phyloP scores from a whole-genome alignment of 106 monocot species.

The Allium cepa region DNA sequence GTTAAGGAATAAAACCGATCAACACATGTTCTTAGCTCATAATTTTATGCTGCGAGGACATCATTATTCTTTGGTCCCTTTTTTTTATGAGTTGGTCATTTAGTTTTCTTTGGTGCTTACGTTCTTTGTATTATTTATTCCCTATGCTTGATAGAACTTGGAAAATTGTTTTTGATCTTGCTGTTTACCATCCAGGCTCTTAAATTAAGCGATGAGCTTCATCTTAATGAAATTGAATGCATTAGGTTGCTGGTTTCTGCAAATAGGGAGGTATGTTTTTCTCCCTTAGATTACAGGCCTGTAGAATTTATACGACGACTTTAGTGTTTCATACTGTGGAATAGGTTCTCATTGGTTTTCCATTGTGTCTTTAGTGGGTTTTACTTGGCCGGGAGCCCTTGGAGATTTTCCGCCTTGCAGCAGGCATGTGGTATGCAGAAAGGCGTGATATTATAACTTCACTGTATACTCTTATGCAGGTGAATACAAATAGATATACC shows the following conservation, averaged over 20 bases:
- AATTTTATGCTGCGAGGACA: too few relatives aligned
- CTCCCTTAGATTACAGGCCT: background rate
- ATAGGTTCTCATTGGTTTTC: too few relatives aligned
- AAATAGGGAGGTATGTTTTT: constrained; percentile 73
- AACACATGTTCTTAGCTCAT: too few relatives aligned
- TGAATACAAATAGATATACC: constrained; percentile 11
- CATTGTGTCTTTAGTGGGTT: constrained; percentile 47
- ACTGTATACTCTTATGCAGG: constrained; percentile 78
- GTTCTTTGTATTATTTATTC: too few relatives aligned
- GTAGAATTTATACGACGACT: too few relatives aligned
- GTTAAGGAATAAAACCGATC: too few relatives aligned
- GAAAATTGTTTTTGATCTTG: background rate
- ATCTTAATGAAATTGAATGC: constrained; percentile 95
- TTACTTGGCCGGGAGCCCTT: constrained; percentile 75
- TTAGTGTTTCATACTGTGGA: too few relatives aligned
- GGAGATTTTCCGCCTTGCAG: constrained; percentile 85
- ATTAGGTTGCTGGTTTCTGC: constrained; percentile 65
- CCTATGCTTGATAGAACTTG: background rate
- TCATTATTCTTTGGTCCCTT: too few relatives aligned
- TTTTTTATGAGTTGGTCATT: too few relatives aligned
- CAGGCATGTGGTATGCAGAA: constrained; percentile 92
- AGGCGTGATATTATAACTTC: constrained; percentile 83
- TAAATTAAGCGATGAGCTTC: constrained; percentile 91
- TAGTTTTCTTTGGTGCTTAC: too few relatives aligned
- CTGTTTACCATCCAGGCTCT: constrained; percentile 48